Base-by-base conservation (phyloP, 2,329 filamentous ascomycete genomes). In the Xylaria digitata region DNA sequence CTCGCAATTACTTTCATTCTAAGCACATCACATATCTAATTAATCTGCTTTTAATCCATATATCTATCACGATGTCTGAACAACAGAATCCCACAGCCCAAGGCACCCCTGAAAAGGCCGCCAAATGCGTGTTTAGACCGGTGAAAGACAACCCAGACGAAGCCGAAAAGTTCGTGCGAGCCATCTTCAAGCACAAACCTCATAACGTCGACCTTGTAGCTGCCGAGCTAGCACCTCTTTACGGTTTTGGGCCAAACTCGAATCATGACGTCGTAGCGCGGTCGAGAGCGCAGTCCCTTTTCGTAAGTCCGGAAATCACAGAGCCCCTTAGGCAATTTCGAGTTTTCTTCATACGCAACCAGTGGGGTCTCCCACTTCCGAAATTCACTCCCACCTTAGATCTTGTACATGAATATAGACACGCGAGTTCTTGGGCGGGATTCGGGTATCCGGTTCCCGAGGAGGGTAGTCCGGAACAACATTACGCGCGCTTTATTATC, bases 401-500 rank as follows among this genome's bases (percentile, higher is more conserved):
- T 17, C 61, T 73, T 1, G 57, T 73, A 0, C 50, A 59, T n/a
- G 2, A 13, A 11, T 55, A 68, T 17, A 21, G n/a, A 0, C 1
- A 64, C 1, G 52, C 71, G 19, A 21, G 59, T 4, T 17, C 6
- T 1, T 71, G 67, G 71, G 17, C 15, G 0, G 8, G 23, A 1
- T 26, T n/a, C 3, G 3, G 6, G 6, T 11, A 30, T 9, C 67
- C 65, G 1, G 30, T 66, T 2, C 11, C 17, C 6, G 26, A 32
- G 9, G 49, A n/a, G 1, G 68, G 66, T 45, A 19, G 46, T 8
- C 68, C 72, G 5, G 69, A 74, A n/a, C 15, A 66, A 5, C 58
- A 67, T 60, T 77, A 76, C 40, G 71, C 73, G 0, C 69, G 71
- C 0, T 74, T 75, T 46, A 30, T 76, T 0, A 46, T 72, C 3